These are phyloP conservation scores for Aspergillus glaucus DNA, from an alignment of 2,329 filamentous ascomycete species.

Conservation along the genomic window DNA sequence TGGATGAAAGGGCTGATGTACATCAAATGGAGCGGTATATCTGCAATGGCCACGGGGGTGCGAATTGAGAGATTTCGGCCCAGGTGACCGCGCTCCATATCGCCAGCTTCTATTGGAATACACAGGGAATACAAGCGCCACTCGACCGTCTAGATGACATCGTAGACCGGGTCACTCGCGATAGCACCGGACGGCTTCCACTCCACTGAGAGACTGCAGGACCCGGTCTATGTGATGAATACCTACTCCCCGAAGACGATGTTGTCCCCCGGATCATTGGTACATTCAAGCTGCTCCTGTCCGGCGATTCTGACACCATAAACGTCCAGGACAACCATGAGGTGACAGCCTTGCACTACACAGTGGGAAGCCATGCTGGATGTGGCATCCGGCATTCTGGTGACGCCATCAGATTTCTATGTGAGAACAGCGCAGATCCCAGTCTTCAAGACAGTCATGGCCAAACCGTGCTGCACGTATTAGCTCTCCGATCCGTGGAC, in stretches of 20 bases:
- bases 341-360: conserved; percentile 13
- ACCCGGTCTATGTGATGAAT: neutral
- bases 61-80: too few species aligned
- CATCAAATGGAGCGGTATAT: too few species aligned
- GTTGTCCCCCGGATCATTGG: conserved; percentile 3
- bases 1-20: too few species aligned
- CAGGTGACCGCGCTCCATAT: conserved; percentile 3
- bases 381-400: conserved; percentile 8
- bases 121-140: conserved; percentile 1
- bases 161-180: neutral
- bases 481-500: conserved; percentile 7
- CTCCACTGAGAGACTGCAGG: conserved; percentile 4
- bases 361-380: conserved; percentile 6
- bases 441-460: conserved; percentile 9
- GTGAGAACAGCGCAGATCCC: conserved; percentile 12
- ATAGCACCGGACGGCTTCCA: conserved; percentile 2
- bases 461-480: conserved; percentile 13
- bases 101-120: conserved; percentile 2
- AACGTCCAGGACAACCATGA: conserved; percentile 13
- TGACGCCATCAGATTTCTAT: conserved; percentile 9
- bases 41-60: too few species aligned
- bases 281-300: conserved; percentile 16
- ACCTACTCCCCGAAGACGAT: neutral
- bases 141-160: neutral
- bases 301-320: conserved; percentile 10